Evolutionary conservation across 192 early-diverging fungal species (phyloP), one percentile per base, ranked within the genome.

Genomic region (Gamsiella multidivaricata): DNA sequence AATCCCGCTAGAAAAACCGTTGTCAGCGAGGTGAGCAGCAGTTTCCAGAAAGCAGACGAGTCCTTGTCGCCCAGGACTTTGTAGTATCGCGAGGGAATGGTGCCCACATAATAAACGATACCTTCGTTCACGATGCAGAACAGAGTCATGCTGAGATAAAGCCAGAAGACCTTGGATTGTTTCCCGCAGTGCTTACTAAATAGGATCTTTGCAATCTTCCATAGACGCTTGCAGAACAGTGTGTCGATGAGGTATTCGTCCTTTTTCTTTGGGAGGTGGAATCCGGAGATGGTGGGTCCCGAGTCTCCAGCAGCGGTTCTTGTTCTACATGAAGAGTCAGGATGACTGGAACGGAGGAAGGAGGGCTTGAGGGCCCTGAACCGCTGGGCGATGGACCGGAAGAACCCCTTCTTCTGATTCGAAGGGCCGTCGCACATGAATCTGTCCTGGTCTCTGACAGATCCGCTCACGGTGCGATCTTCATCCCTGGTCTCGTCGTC

Each of bases 1-100:
- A 86, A 60, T n/a, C 86, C 90, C 14, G 88, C 86, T 10, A 82
- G 31, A 17, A 88, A 80, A 10, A 94, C 88, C 1, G 91, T 71
- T 1, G 65, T 47, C 25, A 92, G 50, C 29, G 88, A 87, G 22
- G 79, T 75, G 5, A 84, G 12, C 15, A 92, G 58, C 22, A 94
- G 73, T n/a, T 66, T 68, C 57, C 55, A 70, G 70, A 95, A 97
- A 4, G 80, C 89, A 18, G 68, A 49, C 4, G 60, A 29, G 57
- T 95, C 89, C 69, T 88, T 87, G 61, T 87, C 83, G 6, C 85
- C 88, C 43, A 97, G 81, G 11, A 92, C 88, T 9, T 80, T 71
- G 82, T 93, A 97, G 79, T 92, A 95, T 59, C 87, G 71, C 20
- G 91, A 90, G 0, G 94, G 88, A 49, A 90, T 74, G 10, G 82